phyloP scores from a whole-genome alignment of 2,329 filamentous ascomycete species.

The Botrytis porri region DNA sequence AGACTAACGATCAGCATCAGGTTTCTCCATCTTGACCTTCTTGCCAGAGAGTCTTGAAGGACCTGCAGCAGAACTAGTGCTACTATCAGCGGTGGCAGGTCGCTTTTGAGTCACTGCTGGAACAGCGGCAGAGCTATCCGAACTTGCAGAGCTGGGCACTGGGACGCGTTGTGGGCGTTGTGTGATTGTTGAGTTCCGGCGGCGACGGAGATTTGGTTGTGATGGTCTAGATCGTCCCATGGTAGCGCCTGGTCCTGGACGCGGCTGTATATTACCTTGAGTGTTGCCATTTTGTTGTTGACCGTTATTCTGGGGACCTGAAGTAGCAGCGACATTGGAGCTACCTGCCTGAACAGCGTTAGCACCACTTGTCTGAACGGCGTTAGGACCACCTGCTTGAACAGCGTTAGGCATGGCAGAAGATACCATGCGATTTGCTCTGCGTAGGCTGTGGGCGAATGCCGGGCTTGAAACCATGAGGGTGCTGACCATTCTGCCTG shows the following conservation, averaged over 20 bases:
- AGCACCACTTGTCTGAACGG: background rate
- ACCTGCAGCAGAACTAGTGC: background rate
- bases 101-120: background rate
- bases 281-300: background rate
- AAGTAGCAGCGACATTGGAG: fast-evolving
- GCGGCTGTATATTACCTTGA: background rate
- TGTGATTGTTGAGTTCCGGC: background rate
- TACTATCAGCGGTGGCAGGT: background rate
- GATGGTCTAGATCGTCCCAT: background rate
- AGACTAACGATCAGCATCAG: background rate
- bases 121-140: background rate
- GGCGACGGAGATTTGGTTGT: background rate
- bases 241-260: background rate
- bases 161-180: background rate
- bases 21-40: background rate
- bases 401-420: background rate
- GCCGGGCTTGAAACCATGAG: too few species aligned
- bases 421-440: background rate
- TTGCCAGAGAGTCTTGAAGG: background rate
- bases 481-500: background rate
- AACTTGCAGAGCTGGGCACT: fast-evolving
- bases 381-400: background rate
- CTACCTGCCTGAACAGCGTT: background rate
- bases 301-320: background rate
- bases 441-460: fast-evolving